Evolutionary conservation across 306 rosid species (phyloP).

Genomic region (Inga oerstediana): DNA sequence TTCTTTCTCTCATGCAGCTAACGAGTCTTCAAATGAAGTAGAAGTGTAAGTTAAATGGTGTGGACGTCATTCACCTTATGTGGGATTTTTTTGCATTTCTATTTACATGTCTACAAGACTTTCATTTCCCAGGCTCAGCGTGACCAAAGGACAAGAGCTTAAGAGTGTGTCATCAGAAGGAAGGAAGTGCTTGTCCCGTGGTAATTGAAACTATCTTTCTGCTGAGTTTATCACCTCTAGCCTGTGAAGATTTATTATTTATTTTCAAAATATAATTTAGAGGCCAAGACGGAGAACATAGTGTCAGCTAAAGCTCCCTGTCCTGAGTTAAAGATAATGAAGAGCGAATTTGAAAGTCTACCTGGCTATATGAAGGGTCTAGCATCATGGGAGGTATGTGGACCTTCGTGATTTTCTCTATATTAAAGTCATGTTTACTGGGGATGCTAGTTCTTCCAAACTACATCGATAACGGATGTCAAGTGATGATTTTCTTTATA

Average conservation of each 20-base stretch:
- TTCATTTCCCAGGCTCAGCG: slow-evolving; percentile 31
- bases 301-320: slow-evolving; percentile 42
- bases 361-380: slow-evolving; percentile 82
- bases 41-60: slow-evolving; percentile 51
- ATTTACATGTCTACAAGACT: slow-evolving; percentile 27
- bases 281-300: slow-evolving; percentile 37
- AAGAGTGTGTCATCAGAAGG: slow-evolving; percentile 37
- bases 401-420: slow-evolving; percentile 25
- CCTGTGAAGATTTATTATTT: neutral
- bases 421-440: slow-evolving; percentile 1
- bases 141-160: slow-evolving; percentile 36
- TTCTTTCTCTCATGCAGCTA: slow-evolving; percentile 37
- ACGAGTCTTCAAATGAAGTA: slow-evolving; percentile 37
- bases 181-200: slow-evolving; percentile 32
- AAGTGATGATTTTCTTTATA: neutral
- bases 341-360: slow-evolving; percentile 74
- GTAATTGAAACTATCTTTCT: slow-evolving; percentile 33
- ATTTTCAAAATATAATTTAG: slow-evolving; percentile 36
- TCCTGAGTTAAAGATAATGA: slow-evolving; percentile 45
- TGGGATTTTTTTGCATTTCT: slow-evolving; percentile 22
- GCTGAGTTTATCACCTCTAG: neutral
- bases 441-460: neutral
- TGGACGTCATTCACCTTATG: slow-evolving; percentile 22
- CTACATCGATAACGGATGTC: neutral
- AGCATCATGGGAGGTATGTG: slow-evolving; percentile 88